These are phyloP conservation scores for Magnusiomyces clavatus DNA, from an alignment of 1,139 yeast species.

Conservation along the genomic window DNA sequence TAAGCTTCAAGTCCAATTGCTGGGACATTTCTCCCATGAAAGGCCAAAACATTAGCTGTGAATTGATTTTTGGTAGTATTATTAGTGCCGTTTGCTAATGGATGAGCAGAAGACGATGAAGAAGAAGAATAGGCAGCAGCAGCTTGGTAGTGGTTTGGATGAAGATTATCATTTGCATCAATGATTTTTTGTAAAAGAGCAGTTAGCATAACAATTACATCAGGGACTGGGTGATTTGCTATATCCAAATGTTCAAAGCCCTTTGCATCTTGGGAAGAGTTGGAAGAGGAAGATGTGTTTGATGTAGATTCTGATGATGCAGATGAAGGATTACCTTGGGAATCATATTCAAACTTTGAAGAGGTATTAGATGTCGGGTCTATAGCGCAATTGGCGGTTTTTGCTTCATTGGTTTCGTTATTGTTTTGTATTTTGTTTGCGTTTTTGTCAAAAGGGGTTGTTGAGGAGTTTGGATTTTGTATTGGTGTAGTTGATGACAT, in stretches of 20 bases:
- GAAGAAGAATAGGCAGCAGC: conserved; percentile 34
- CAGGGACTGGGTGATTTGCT: conserved; percentile 76
- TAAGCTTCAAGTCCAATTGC: conserved; percentile 88
- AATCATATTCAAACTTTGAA: not conserved
- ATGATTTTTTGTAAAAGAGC: conserved; percentile 78
- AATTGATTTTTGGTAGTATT: conserved; percentile 28
- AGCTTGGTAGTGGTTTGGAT: conserved; percentile 59
- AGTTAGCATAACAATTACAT: conserved; percentile 74
- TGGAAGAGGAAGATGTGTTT: conserved; percentile 13
- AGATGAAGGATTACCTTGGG: not conserved
- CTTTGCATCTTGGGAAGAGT: conserved; percentile 15
- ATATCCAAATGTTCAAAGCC: conserved; percentile 56
- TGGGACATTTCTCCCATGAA: conserved; percentile 93
- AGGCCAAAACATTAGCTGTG: conserved; percentile 73
- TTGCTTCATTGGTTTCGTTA: not conserved
- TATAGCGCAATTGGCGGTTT: not conserved
- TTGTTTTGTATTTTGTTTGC: too few species aligned
- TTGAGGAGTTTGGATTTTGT: not conserved
- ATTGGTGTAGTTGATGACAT: conserved; percentile 2
- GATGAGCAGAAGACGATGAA: not conserved
- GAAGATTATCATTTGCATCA: conserved; percentile 83
- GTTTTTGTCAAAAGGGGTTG: too few species aligned
- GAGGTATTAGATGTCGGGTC: conserved; percentile 1
- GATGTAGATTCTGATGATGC: conserved; percentile 13
- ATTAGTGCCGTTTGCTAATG: conserved; percentile 22